Percentiles rank a stretch among this genome's conserved stretches.
Conservation (phyloP, 2,329 filamentous ascomycete genomes). For the Botrytis paeoniae region DNA sequence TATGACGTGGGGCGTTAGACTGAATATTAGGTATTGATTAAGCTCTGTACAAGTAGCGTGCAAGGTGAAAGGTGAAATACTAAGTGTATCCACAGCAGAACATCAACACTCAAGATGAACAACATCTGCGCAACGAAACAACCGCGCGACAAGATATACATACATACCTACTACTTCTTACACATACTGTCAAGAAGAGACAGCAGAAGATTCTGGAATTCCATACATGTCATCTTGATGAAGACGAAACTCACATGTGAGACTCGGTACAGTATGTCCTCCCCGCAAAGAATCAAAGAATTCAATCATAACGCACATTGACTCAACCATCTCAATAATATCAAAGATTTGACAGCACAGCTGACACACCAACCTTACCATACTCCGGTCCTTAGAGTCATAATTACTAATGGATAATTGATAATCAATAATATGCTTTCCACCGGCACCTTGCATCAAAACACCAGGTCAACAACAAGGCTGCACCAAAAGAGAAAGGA, state of each 20-base stretch:
- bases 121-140: not conserved
- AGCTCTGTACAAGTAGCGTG: too few species aligned
- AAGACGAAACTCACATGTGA: not conserved
- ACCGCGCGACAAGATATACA: constrained; percentile 1
- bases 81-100: not conserved
- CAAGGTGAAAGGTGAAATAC: too few species aligned
- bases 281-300: not conserved
- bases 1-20: not conserved
- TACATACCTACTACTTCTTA: not conserved
- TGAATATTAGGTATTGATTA: not conserved
- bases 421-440: not conserved
- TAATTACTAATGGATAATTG: not conserved
- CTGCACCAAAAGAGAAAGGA: constrained; percentile 4
- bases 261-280: not conserved
- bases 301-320: not conserved
- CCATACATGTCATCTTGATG: not conserved
- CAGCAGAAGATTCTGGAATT: not conserved
- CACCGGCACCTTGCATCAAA: not conserved
- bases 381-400: not conserved
- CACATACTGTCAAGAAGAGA: not conserved
- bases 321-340: not conserved
- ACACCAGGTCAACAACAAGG: constrained; percentile 1
- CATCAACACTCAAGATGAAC: not conserved
- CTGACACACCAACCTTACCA: not conserved
- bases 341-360: not conserved